Evolutionary conservation across 2,329 filamentous ascomycete genomes (phyloP).

Genomic region (Trichoderma sp.): DNA sequence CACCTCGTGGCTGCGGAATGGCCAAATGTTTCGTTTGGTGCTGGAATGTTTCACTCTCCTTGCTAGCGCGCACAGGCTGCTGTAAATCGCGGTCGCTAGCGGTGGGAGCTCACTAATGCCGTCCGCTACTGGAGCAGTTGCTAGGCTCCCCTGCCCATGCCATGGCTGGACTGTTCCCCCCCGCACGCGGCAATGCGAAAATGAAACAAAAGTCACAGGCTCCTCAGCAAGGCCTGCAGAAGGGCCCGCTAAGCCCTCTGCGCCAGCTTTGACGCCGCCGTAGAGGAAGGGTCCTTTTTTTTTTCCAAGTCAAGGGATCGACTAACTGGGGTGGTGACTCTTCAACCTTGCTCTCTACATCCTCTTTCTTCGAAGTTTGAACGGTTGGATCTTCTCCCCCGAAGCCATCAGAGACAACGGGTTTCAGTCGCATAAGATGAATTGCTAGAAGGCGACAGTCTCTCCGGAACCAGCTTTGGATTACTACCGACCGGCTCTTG

Average conservation of each 20-base stretch:
- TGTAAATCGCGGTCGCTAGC: conserved; percentile 3
- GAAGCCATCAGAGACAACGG: background rate
- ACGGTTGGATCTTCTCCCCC: background rate
- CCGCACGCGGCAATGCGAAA: conserved; percentile 10
- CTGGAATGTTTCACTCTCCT: conserved; percentile 12
- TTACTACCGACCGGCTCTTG: background rate
- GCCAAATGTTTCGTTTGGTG: conserved; percentile 20
- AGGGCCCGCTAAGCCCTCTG: background rate
- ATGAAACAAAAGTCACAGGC: conserved; percentile 9
- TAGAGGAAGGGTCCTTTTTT: background rate
- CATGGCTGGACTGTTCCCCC: background rate
- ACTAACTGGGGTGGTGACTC: background rate
- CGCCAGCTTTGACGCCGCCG: background rate
- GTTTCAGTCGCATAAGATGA: background rate
- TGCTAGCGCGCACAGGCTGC: conserved; percentile 15
- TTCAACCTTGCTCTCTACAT: conserved; percentile 19
- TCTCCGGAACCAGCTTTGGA: background rate
- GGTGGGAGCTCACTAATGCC: conserved; percentile 10
- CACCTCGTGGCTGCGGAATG: background rate
- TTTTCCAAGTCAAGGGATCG: background rate
- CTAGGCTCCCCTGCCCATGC: background rate
- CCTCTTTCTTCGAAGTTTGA: background rate
- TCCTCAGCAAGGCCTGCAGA: background rate
- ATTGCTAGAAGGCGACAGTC: background rate
- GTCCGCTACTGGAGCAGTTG: background rate